Evolutionary conservation across 345 rosid species (phyloP).

Genomic region (Balakata baccata): DNA sequence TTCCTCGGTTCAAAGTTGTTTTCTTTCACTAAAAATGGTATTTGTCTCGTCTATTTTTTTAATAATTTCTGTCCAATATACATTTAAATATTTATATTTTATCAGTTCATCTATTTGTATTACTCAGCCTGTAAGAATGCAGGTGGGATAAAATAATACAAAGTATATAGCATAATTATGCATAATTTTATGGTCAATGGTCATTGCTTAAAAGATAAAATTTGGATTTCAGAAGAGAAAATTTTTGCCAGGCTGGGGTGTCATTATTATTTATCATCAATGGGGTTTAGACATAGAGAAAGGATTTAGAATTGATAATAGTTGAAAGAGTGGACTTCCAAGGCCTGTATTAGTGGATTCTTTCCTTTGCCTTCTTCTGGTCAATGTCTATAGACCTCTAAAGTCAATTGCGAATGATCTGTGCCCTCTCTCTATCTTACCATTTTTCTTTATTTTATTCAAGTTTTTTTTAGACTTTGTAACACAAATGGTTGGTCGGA

Average conservation of each 20-base stretch:
- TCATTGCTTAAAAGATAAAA: slow-evolving; percentile 1
- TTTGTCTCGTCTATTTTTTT: too few species aligned
- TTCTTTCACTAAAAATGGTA: too few species aligned
- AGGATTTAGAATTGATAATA: neutral
- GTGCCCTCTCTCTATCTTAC: neutral
- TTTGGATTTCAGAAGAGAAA: neutral
- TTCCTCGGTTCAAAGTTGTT: neutral
- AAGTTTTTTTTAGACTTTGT: too few species aligned
- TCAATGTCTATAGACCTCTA: neutral
- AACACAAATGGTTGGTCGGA: slow-evolving; percentile 5
- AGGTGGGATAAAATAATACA: too few species aligned
- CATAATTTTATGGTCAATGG: neutral
- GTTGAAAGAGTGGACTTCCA: neutral
- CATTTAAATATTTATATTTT: too few species aligned
- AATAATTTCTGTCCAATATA: too few species aligned
- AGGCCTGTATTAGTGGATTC: neutral
- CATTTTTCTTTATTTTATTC: neutral
- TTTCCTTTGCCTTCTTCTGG: neutral
- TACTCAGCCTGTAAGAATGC: too few species aligned
- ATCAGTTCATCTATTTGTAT: too few species aligned
- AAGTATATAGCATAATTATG: too few species aligned
- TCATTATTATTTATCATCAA: neutral
- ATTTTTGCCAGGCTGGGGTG: slow-evolving; percentile 1
- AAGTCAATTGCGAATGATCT: neutral
- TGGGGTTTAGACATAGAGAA: neutral